Conservation (phyloP, 257 asterid genomes). For the Mitragyna speciosa region DNA sequence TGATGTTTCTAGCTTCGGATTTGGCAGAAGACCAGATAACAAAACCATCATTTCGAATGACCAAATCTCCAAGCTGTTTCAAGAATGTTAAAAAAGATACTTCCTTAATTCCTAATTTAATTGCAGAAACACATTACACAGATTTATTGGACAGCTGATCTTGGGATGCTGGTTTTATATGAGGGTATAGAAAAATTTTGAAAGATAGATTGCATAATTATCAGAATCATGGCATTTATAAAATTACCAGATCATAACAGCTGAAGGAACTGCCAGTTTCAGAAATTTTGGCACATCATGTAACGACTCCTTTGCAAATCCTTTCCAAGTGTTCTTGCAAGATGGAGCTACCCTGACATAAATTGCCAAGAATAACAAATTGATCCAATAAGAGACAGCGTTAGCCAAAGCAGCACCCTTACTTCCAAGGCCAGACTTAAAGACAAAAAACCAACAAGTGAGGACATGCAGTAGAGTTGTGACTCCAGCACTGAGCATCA, state of each 20-base stretch:
- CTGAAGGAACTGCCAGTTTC: conserved; percentile 69
- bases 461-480: conserved; percentile 51
- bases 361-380: conserved; percentile 41
- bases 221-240: not conserved
- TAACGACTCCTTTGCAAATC: conserved; percentile 49
- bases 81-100: not conserved
- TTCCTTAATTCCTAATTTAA: not conserved
- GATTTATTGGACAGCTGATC: not conserved
- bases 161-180: no score
- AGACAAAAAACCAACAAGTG: conserved; percentile 55
- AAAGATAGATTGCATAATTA: no score
- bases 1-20: conserved; percentile 71
- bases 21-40: conserved; percentile 69
- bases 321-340: conserved; percentile 56
- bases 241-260: conserved; percentile 64
- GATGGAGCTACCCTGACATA: conserved; percentile 56
- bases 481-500: conserved; percentile 62
- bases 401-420: conserved; percentile 75
- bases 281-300: conserved; percentile 47
- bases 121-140: not conserved
- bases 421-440: conserved; percentile 57
- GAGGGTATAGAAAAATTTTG: no score
- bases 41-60: conserved; percentile 74
- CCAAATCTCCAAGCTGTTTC: conserved; percentile 69
- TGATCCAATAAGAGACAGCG: conserved; percentile 64